phyloP scores from a whole-genome alignment of 2,329 filamentous ascomycete genomes.

The Penicillium olsonii region DNA sequence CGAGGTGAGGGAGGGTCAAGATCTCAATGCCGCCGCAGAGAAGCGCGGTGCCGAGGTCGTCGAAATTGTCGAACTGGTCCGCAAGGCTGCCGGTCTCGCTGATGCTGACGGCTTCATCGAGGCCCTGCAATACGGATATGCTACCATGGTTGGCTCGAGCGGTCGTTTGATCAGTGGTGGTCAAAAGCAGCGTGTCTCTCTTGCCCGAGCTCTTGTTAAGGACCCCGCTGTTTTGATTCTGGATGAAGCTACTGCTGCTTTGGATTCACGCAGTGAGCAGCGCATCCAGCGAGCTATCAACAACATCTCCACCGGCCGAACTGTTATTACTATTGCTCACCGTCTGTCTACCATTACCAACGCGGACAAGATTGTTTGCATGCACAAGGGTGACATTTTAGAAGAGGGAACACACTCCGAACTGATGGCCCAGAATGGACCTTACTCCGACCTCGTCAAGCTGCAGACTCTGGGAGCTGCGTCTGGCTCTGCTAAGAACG shows the following conservation, averaged over 20 bases:
- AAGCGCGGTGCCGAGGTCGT: constrained; percentile 46
- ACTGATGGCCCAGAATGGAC: constrained; percentile 50
- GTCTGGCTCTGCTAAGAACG: constrained; percentile 48
- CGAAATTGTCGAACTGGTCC: constrained; percentile 51
- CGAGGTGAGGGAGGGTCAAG: constrained; percentile 50
- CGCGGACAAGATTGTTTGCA: constrained; percentile 58
- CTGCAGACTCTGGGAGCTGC: constrained; percentile 53
- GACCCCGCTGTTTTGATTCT: constrained; percentile 72
- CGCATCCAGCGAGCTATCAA: constrained; percentile 57
- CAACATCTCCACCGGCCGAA: constrained; percentile 60
- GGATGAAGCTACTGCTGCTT: constrained; percentile 74
- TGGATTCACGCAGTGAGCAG: constrained; percentile 56
- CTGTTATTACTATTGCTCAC: constrained; percentile 71
- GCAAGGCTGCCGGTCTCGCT: constrained; percentile 54
- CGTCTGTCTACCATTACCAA: constrained; percentile 58
- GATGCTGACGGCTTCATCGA: constrained; percentile 51
- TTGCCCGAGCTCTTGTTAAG: constrained; percentile 74
- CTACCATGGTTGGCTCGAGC: constrained; percentile 73
- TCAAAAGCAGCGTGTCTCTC: constrained; percentile 76
- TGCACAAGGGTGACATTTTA: constrained; percentile 54
- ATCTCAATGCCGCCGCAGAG: constrained; percentile 49
- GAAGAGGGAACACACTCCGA: constrained; percentile 56
- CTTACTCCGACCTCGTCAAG: constrained; percentile 27
- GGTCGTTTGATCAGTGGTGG: constrained; percentile 74
- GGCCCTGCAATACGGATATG: constrained; percentile 55